These are phyloP conservation scores for Naganishia cerealis DNA, from an alignment of 1,284 basidiomycete species.

Conservation along the genomic window DNA sequence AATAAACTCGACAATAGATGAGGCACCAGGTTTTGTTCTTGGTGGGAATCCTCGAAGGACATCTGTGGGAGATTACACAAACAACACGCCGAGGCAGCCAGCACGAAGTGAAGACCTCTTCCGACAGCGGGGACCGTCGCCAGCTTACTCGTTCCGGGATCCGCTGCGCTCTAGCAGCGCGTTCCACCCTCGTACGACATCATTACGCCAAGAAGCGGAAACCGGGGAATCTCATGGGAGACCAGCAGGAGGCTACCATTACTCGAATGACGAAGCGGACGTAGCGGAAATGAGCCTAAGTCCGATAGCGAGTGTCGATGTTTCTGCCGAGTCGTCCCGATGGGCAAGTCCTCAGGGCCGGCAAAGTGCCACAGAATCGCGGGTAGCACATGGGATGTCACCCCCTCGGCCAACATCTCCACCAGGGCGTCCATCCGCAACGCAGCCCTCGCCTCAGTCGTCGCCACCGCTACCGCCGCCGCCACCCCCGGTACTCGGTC, in stretches of 20 bases:
- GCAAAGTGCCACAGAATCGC: background rate
- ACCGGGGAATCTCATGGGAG: background rate
- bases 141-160: constrained; percentile 43
- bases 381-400: background rate
- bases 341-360: constrained; percentile 14
- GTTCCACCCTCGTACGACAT: constrained; percentile 22
- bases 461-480: no score
- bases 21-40: background rate
- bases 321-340: constrained; percentile 24
- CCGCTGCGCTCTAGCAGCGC: constrained; percentile 21
- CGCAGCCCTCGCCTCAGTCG: background rate
- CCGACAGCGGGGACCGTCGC: constrained; percentile 49
- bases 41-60: constrained; percentile 1
- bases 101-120: constrained; percentile 15
- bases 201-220: constrained; percentile 19
- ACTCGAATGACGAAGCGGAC: constrained; percentile 17
- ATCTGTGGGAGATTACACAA: constrained; percentile 16
- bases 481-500: no score
- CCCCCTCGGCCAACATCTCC: background rate
- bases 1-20: constrained; percentile 10
- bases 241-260: constrained; percentile 13
- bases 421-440: background rate
- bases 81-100: constrained; percentile 7
- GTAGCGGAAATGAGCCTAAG: constrained; percentile 28
- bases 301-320: constrained; percentile 30